Evolutionary conservation across 2,329 filamentous ascomycete species (phyloP).

Genomic region (Fusarium duplospermum): DNA sequence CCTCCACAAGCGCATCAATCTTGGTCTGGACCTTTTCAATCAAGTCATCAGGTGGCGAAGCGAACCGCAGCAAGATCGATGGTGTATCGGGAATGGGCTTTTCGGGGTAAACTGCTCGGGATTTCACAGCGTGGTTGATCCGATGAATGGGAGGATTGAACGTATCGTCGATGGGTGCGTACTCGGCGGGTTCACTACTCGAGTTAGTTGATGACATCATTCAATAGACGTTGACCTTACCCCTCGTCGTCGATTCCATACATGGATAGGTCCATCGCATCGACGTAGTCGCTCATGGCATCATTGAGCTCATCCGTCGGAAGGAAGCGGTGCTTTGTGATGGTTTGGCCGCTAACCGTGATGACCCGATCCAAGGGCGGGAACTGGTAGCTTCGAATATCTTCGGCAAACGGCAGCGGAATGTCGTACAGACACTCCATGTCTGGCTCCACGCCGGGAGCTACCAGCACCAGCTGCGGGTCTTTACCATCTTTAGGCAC

Average conservation of each 20-base stretch:
- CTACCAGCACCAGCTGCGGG: slow-evolving; percentile 80
- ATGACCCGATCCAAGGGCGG: slow-evolving; percentile 89
- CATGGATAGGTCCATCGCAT: slow-evolving; percentile 87
- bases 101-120: slow-evolving; percentile 80
- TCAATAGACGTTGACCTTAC: slow-evolving; percentile 54
- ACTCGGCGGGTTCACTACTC: slow-evolving; percentile 67
- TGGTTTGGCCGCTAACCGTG: slow-evolving; percentile 83
- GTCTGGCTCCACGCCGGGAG: slow-evolving; percentile 81
- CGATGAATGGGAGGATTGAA: slow-evolving; percentile 90
- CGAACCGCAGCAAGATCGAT: slow-evolving; percentile 76
- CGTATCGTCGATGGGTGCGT: slow-evolving; percentile 81
- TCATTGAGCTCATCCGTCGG: slow-evolving; percentile 78
- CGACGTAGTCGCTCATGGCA: slow-evolving; percentile 92
- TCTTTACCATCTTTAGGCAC: slow-evolving; percentile 86
- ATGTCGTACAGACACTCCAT: slow-evolving; percentile 91
- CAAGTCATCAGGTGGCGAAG: slow-evolving; percentile 76
- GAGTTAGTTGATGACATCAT: slow-evolving; percentile 24
- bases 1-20: slow-evolving; percentile 73
- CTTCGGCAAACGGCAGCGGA: slow-evolving; percentile 92
- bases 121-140: slow-evolving; percentile 85
- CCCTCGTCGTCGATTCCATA: slow-evolving; percentile 81
- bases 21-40: slow-evolving; percentile 65
- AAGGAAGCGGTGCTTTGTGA: slow-evolving; percentile 86
- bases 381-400: slow-evolving; percentile 90
- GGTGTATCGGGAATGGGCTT: slow-evolving; percentile 71